A percentile compares a stretch with the other conserved stretches of the same genome.
phyloP scores from a whole-genome alignment of 2,329 filamentous ascomycete species.

The Teratosphaeria nubilosa region DNA sequence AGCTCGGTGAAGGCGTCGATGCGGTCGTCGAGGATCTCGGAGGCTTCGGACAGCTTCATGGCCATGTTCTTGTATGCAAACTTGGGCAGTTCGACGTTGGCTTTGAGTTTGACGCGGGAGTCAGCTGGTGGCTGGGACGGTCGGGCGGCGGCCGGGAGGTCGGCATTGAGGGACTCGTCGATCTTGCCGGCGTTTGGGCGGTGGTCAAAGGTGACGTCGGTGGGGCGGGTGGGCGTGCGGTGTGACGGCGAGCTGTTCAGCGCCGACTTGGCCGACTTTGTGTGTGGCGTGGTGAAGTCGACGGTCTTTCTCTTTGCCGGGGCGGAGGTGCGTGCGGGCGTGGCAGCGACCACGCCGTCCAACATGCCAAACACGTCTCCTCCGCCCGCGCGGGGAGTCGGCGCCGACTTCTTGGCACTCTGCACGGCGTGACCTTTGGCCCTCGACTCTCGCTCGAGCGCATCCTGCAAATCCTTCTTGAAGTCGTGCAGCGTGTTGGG shows the following conservation, averaged over 20 bases:
- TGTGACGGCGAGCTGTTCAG: slow-evolving; percentile 39
- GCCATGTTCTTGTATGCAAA: slow-evolving; percentile 84
- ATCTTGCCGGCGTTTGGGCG: slow-evolving; percentile 71
- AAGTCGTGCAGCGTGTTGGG: slow-evolving; percentile 65
- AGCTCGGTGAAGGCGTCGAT: slow-evolving; percentile 81
- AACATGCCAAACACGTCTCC: slow-evolving; percentile 65
- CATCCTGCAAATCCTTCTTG: slow-evolving; percentile 78
- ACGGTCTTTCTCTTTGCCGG: slow-evolving; percentile 39
- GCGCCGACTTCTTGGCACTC: slow-evolving; percentile 49
- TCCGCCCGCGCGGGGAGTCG: slow-evolving; percentile 46
- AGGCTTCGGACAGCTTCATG: slow-evolving; percentile 88
- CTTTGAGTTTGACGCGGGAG: slow-evolving; percentile 71
- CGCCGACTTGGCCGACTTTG: slow-evolving; percentile 33
- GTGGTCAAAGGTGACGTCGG: slow-evolving; percentile 51
- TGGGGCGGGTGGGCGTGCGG: slow-evolving; percentile 23
- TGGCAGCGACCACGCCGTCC: slow-evolving; percentile 37
- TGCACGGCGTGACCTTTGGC: slow-evolving; percentile 48
- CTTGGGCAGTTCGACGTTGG: slow-evolving; percentile 82
- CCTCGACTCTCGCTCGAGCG: slow-evolving; percentile 65
- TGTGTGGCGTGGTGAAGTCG: slow-evolving; percentile 40
- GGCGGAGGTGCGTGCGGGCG: slow-evolving; percentile 31
- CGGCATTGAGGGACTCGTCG: slow-evolving; percentile 70
- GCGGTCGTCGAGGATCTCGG: slow-evolving; percentile 85
- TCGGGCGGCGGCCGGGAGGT: slow-evolving; percentile 49
- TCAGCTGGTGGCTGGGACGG: slow-evolving; percentile 51